Base-by-base conservation (phyloP, 352 stramenopile species). In the Halophytophthora polymorphica region DNA sequence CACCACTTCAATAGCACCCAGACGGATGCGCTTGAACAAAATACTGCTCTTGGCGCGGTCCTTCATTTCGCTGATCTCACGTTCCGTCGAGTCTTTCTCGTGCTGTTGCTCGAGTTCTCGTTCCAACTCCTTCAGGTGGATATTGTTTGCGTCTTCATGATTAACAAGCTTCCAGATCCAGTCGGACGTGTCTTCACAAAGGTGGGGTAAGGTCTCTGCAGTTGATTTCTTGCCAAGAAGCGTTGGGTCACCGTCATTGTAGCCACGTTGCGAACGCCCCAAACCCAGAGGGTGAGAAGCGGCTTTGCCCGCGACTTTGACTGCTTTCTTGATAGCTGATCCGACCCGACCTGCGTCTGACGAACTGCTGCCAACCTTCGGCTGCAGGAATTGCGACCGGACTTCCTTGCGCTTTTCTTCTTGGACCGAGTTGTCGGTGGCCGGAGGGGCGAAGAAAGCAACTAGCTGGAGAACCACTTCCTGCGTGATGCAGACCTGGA, bases 401-500 rank as follows among this genome's bases (percentile, higher is more conserved):
- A 88, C 64, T 55, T 88, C 74, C 14, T 77, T 69, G 28, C 73
- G 74, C 58, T 73, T 69, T 19, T 75, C 72, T 40, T 84, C 73
- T 47, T 85, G 72, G 18, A 55, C 46, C 21, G 40, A 68, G n/a
- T 46, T 64, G 21, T 23, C 39, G 15, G n/a, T 57, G 21, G 55
- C 39, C 2, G 61, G 41, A 10, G 77, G 58, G 1, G 73, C 61
- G 43, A 87, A 83, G 45, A 90, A 92, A 1, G 61, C 44, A 3
- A 86, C 53, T 21, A 92, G 53, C 38, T 91, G 81, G 15, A 88
- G 54, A 25, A 95, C 81, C 12, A 88, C 64, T 23, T 92, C 79
- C 14, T 91, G 80, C 1, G 83, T 90, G 38, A 95, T 65, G 45
- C 80, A 92, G 25, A 95, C 71, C 57, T 95, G 80, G n/a, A 95